Evolutionary conservation across 495 filamentous ascomycete genomes (phyloP), one percentile per base, ranked within the genome.

Genomic region (Immersiella caudata): DNA sequence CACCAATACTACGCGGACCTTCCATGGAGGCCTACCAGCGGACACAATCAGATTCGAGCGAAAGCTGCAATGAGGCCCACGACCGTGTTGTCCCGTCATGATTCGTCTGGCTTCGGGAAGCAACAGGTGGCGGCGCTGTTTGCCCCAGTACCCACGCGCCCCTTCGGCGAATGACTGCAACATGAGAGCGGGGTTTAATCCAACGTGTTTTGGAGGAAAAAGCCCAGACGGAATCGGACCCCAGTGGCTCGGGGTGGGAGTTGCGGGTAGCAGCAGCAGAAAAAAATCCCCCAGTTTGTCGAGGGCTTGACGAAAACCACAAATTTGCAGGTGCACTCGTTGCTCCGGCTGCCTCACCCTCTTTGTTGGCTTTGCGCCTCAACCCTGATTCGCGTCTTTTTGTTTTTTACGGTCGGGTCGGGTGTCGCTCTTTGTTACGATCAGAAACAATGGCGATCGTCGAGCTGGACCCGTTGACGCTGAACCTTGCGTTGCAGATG

Each of bases 401-500:
- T n/a, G n/a, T n/a, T n/a, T n/a, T n/a, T 11, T 8, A 20, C 27
- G 24, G 20, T 26, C 57, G 9, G 22, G 20, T 18, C 26, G 27
- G 20, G 6, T 1, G 9, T 12, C 12, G 8, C 8, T 33, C 8
- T 33, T 20, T 20, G 3, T 9, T 7, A 27, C 57, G 18, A 36
- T 14, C 22, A 12, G 18, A 60, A 24, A 52, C 14, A 1, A 63
- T 63, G 60, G 22, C 49, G 22, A n/a, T 33, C 21, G 1, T 16
- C 50, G n/a, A 36, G n/a, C 8, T 64, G 3, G 62, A 64, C 29
- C 50, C 49, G 9, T 8, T 25, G 18, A 64, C 62, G 1, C 26
- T 64, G 49, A 16, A 50, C 25, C 24, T 64, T 18, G 36, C 56
- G 26, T 51, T 82, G 9, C 68, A 79, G 64, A 62, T 79, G 22